Conservation (phyloP, 208 protist genomes). For the Acanthamoeba royreba region DNA sequence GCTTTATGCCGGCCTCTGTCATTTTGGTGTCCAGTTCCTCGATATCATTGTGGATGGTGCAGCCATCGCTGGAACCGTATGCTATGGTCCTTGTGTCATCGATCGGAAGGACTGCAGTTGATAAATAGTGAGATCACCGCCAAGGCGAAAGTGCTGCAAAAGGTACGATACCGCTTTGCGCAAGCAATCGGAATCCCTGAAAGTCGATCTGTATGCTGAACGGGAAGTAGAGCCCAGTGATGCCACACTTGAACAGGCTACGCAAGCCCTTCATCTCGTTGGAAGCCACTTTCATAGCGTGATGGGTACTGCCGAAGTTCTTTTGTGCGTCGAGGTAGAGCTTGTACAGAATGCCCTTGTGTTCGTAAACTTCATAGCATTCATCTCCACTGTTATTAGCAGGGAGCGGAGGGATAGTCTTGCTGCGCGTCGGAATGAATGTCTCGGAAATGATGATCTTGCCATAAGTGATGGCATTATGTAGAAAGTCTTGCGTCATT, state of each 20-base stretch:
- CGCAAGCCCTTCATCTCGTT: slow-evolving; percentile 35
- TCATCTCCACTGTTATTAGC: slow-evolving; percentile 4
- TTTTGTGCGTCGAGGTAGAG: slow-evolving; percentile 46
- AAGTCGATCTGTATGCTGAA: slow-evolving; percentile 50
- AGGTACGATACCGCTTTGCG: neutral
- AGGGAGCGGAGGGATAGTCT: slow-evolving; percentile 30
- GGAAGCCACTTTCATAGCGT: slow-evolving; percentile 48
- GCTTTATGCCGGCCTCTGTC: slow-evolving; percentile 7
- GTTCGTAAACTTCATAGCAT: slow-evolving; percentile 20
- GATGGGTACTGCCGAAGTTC: slow-evolving; percentile 39
- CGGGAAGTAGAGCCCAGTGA: slow-evolving; percentile 17
- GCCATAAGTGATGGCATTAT: slow-evolving; percentile 45
- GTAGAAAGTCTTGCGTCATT: slow-evolving; percentile 42
- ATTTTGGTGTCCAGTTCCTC: slow-evolving; percentile 31
- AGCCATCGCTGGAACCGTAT: slow-evolving; percentile 11
- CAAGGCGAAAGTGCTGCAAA: neutral
- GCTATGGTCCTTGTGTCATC: slow-evolving; percentile 16
- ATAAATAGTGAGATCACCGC: neutral
- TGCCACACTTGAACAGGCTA: neutral
- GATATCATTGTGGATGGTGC: slow-evolving; percentile 27
- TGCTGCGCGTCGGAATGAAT: slow-evolving; percentile 18
- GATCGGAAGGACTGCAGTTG: slow-evolving; percentile 12
- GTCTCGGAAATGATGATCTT: slow-evolving; percentile 54
- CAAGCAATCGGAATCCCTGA: slow-evolving; percentile 42
- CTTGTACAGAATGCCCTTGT: slow-evolving; percentile 47